Percentiles rank a stretch among this genome's conserved stretches.
Evolutionary conservation across 306 rosid species (phyloP).

Genomic region (Cicer arietinum): DNA sequence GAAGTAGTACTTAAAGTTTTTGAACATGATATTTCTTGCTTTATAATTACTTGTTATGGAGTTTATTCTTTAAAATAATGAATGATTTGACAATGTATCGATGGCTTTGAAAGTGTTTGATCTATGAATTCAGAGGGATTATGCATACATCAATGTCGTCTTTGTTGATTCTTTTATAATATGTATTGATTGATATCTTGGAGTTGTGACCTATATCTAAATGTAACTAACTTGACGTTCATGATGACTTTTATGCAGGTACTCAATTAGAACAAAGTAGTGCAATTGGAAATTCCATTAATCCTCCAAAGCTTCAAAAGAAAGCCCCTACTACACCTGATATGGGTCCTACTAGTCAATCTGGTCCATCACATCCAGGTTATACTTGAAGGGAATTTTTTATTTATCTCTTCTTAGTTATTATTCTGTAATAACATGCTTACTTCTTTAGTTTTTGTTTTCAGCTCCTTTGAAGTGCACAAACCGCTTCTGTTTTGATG

Average conservation of each 20-base stretch:
- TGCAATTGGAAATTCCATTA: constrained; percentile 47
- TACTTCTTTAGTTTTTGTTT: constrained; percentile 38
- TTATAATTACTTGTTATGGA: background rate
- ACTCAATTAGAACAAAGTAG: constrained; percentile 49
- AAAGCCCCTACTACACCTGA: constrained; percentile 70
- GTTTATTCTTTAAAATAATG: background rate
- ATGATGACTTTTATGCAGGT: constrained; percentile 45
- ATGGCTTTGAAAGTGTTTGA: background rate
- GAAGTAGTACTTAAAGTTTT: constrained; percentile 13
- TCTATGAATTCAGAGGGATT: too few species aligned
- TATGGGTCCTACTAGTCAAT: constrained; percentile 59
- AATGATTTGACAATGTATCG: background rate
- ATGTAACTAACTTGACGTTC: constrained; percentile 6
- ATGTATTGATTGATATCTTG: too few species aligned
- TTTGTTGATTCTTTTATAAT: too few species aligned
- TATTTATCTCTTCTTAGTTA: background rate
- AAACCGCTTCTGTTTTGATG: constrained; percentile 78
- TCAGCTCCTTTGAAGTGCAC: constrained; percentile 67
- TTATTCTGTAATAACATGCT: constrained; percentile 29
- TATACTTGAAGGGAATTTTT: constrained; percentile 7
- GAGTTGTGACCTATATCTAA: constrained; percentile 4
- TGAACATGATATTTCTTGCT: background rate
- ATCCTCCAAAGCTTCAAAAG: constrained; percentile 55
- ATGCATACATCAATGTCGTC: background rate
- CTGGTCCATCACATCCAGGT: constrained; percentile 59